Evolutionary conservation across 305 asterid species (phyloP).

Genomic region (Fraxinus xanthoxyloides): DNA sequence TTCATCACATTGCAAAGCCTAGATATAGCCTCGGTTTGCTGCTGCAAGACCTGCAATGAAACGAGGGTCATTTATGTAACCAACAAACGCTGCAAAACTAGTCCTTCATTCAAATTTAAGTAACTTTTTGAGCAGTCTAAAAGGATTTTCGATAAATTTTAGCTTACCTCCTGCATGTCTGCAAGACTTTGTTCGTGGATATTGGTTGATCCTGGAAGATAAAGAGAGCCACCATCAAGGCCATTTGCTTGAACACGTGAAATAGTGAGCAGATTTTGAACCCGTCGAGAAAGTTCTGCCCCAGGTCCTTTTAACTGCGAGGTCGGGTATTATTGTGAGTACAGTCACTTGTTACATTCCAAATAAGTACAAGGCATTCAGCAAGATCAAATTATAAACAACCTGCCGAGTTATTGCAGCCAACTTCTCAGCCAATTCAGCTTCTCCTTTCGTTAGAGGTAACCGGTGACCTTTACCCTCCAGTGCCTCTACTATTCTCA

Average conservation of each 20-base stretch:
- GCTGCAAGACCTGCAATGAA: conserved; percentile 68
- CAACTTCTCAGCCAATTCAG: conserved; percentile 90
- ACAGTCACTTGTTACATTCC: conserved; percentile 20
- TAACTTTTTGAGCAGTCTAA: background rate
- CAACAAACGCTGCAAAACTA: background rate
- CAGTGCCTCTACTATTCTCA: conserved; percentile 87
- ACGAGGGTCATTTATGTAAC: background rate
- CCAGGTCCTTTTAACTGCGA: conserved; percentile 88
- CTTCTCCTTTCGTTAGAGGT: conserved; percentile 91
- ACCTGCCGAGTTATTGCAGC: conserved; percentile 87
- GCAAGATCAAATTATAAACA: conserved; percentile 8
- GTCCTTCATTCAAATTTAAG: background rate
- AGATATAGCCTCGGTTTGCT: conserved; percentile 86
- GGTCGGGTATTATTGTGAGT: conserved; percentile 23
- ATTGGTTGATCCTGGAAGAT: conserved; percentile 85
- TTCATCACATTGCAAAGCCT: conserved; percentile 86
- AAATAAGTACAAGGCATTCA: conserved; percentile 4
- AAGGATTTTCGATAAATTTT: conserved; percentile 1
- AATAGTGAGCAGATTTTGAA: conserved; percentile 72
- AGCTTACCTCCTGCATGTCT: conserved; percentile 90
- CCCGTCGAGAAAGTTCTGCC: conserved; percentile 91
- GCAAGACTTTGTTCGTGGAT: conserved; percentile 78
- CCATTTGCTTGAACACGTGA: conserved; percentile 81
- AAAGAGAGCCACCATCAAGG: conserved; percentile 59
- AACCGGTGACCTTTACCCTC: conserved; percentile 83